phyloP scores from a whole-genome alignment of 148 eudicot genomes.

The Amaranthus cruentus region DNA sequence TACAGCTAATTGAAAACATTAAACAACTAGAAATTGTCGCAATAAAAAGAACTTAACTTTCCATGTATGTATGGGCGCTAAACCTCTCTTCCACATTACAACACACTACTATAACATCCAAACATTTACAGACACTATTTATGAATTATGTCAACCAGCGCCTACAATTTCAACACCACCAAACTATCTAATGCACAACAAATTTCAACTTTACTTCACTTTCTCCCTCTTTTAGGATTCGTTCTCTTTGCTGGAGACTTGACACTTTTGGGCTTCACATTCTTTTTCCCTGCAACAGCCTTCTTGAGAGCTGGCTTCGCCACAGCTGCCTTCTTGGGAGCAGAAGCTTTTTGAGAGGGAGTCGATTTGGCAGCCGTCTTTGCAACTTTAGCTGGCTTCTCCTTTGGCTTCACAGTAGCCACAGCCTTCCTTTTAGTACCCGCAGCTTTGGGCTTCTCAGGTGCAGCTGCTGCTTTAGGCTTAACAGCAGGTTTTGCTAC shows the following conservation, averaged over 20 bases:
- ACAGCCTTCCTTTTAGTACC: slow-evolving; percentile 32
- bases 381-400: slow-evolving; percentile 49
- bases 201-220: slow-evolving; percentile 12
- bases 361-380: slow-evolving; percentile 40
- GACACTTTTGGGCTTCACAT: slow-evolving; percentile 31
- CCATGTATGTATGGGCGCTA: slow-evolving; percentile 23
- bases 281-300: slow-evolving; percentile 27
- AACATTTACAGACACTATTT: slow-evolving; percentile 23
- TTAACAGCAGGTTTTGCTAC: slow-evolving; percentile 23
- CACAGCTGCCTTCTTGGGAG: slow-evolving; percentile 18
- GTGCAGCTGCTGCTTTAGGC: slow-evolving; percentile 35
- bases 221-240: slow-evolving; percentile 32
- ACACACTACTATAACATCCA: slow-evolving; percentile 13
- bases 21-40: no score
- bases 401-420: slow-evolving; percentile 31
- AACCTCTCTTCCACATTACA: slow-evolving; percentile 21
- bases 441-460: slow-evolving; percentile 29
- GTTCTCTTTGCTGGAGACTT: slow-evolving; percentile 29
- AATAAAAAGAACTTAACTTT: neutral
- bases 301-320: slow-evolving; percentile 11
- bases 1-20: no score
- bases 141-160: neutral
- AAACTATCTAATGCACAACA: slow-evolving; percentile 4
- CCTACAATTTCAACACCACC: neutral
- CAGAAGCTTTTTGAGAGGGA: slow-evolving; percentile 45